phyloP scores from a whole-genome alignment of 2,329 filamentous ascomycete genomes.

The Ramichloridium luteum region DNA sequence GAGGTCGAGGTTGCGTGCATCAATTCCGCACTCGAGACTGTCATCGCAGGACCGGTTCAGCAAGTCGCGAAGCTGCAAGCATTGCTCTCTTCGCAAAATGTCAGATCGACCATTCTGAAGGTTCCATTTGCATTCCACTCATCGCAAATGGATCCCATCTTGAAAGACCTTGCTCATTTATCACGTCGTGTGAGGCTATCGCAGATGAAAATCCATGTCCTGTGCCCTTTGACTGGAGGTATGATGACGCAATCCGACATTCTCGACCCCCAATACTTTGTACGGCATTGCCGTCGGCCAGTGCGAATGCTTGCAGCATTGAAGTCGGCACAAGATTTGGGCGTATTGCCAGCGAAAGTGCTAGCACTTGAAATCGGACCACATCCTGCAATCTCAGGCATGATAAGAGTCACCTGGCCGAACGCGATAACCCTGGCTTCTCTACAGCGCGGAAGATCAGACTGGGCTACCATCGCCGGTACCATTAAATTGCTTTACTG shows the following conservation, averaged over 20 bases:
- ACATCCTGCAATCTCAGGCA: conserved; percentile 5
- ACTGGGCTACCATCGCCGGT: conserved; percentile 39
- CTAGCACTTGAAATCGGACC: conserved; percentile 11
- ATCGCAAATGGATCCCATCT: conserved; percentile 15
- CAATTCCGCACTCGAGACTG: conserved; percentile 13
- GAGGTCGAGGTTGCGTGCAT: conserved; percentile 14
- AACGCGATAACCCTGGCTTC: conserved; percentile 3
- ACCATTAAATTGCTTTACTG: conserved; percentile 41
- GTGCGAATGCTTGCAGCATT: conserved; percentile 10
- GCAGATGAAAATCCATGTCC: conserved; percentile 15
- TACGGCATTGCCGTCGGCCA: conserved; percentile 7
- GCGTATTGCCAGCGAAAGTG: conserved; percentile 6
- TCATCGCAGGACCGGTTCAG: conserved; percentile 12
- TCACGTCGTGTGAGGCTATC: conserved; percentile 7
- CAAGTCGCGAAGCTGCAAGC: conserved; percentile 8
- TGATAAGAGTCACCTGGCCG: conserved; percentile 4
- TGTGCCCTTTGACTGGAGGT: conserved; percentile 15
- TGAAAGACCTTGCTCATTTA: conserved; percentile 7
- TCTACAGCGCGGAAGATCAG: conserved; percentile 8
- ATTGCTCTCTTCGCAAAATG: conserved; percentile 4
- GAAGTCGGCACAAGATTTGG: conserved; percentile 4
- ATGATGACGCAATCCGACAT: conserved; percentile 10
- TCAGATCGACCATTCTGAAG: conserved; percentile 9
- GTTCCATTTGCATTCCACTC: conserved; percentile 20
- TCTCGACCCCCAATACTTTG: conserved; percentile 12